These are phyloP conservation scores for Colletotrichum tabaci DNA, from an alignment of 2,329 filamentous ascomycete species.

Conservation along the genomic window DNA sequence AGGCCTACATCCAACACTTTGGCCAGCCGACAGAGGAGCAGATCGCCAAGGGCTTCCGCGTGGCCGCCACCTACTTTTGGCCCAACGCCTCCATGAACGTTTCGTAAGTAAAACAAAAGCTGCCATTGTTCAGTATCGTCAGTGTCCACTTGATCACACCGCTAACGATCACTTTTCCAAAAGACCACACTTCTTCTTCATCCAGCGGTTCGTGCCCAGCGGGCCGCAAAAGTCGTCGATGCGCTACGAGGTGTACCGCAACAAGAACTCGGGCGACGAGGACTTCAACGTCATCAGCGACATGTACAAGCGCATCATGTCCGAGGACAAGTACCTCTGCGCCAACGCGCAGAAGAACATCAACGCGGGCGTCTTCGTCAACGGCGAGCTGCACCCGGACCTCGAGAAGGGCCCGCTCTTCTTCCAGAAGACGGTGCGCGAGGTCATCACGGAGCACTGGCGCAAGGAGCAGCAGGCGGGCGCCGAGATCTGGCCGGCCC, in stretches of 20 bases:
- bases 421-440: slow-evolving; percentile 68
- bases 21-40: slow-evolving; percentile 64
- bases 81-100: slow-evolving; percentile 67
- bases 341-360: slow-evolving; percentile 72
- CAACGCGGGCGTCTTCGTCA: slow-evolving; percentile 73
- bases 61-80: slow-evolving; percentile 64
- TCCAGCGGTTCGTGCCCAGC: slow-evolving; percentile 73
- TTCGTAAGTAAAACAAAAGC: slow-evolving; percentile 55
- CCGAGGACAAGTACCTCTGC: slow-evolving; percentile 76
- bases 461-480: slow-evolving; percentile 60
- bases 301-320: slow-evolving; percentile 76
- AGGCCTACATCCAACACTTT: slow-evolving; percentile 65
- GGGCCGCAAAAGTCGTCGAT: slow-evolving; percentile 66
- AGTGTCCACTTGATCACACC: not conserved
- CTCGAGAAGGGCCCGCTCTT: slow-evolving; percentile 72
- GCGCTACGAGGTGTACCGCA: slow-evolving; percentile 75
- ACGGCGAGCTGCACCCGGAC: slow-evolving; percentile 73
- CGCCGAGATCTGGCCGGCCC: slow-evolving; percentile 68
- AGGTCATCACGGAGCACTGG: slow-evolving; percentile 63
- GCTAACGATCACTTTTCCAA: slow-evolving; percentile 5
- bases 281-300: slow-evolving; percentile 70
- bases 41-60: slow-evolving; percentile 60
- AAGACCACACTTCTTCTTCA: slow-evolving; percentile 75
- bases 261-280: slow-evolving; percentile 71
- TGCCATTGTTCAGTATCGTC: not conserved